Evolutionary conservation across 805 yeast species (phyloP).

Genomic region (Peterozyma xylosa): DNA sequence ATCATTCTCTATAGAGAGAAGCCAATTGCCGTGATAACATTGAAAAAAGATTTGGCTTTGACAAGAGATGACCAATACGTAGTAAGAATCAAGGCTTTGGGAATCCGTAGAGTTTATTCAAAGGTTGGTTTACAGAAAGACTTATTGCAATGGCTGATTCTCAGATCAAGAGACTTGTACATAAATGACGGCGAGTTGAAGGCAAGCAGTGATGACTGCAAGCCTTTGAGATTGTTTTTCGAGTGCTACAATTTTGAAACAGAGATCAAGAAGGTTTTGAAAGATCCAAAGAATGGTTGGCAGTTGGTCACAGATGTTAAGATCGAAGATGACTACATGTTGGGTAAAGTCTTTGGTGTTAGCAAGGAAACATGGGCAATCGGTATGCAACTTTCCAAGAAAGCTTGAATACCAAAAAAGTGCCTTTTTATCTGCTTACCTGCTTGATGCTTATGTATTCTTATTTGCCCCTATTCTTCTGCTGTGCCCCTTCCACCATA

Average conservation of each 20-base stretch:
- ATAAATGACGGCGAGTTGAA: conserved; percentile 4
- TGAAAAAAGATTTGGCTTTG: conserved; percentile 26
- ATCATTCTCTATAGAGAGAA: conserved; percentile 57
- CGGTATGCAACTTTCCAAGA: too few species aligned
- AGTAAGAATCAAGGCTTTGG: conserved; percentile 48
- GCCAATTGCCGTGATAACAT: conserved; percentile 58
- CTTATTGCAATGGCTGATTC: conserved; percentile 50
- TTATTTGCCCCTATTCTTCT: too few species aligned
- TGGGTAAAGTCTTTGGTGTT: conserved; percentile 1
- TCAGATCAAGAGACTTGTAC: conserved; percentile 7
- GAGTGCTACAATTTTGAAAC: conserved; percentile 5
- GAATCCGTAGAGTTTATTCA: conserved; percentile 61
- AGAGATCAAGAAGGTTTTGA: background rate
- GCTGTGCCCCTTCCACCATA: too few species aligned
- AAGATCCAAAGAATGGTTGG: conserved; percentile 5
- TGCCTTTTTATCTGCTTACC: too few species aligned
- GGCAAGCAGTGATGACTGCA: background rate
- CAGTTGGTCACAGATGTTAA: background rate
- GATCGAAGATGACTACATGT: background rate
- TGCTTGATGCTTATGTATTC: too few species aligned
- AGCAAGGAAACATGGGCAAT: conserved; percentile 6
- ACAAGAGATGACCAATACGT: conserved; percentile 33
- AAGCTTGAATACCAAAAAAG: too few species aligned
- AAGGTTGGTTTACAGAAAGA: conserved; percentile 59
- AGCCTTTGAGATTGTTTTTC: conserved; percentile 7